Conservation (phyloP, 176 grass and related monocot genomes). For the Avena atlantica region DNA sequence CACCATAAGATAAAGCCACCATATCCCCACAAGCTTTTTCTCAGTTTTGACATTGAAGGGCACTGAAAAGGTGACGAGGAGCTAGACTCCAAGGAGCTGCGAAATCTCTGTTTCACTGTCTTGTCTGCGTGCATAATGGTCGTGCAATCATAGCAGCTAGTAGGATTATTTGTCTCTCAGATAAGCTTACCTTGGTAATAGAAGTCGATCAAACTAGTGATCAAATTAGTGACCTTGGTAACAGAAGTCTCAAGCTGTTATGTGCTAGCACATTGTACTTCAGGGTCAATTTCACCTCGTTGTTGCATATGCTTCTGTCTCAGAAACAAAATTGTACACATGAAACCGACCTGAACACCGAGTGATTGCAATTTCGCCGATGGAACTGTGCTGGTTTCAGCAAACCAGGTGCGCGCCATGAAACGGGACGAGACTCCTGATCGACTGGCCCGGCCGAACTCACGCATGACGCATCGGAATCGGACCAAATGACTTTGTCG, state of each 20-base stretch:
- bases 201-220: slow-evolving; percentile 3
- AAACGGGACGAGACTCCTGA: too few species aligned
- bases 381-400: too few species aligned
- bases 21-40: slow-evolving; percentile 44
- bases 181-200: neutral
- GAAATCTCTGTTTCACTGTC: slow-evolving; percentile 34
- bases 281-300: too few species aligned
- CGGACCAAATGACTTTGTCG: neutral
- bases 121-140: slow-evolving; percentile 11
- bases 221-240: neutral
- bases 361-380: too few species aligned
- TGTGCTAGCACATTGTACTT: too few species aligned
- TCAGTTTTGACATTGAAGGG: slow-evolving; percentile 51
- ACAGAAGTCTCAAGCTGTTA: neutral
- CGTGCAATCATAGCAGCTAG: slow-evolving; percentile 1
- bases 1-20: slow-evolving; percentile 49
- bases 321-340: too few species aligned
- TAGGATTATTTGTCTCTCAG: neutral
- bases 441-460: neutral
- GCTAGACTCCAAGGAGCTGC: slow-evolving; percentile 48
- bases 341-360: too few species aligned
- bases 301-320: too few species aligned
- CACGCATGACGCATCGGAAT: neutral
- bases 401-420: too few species aligned
- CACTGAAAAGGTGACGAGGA: slow-evolving; percentile 50